A percentile compares a stretch with the other conserved stretches of the same genome.
Evolutionary conservation across 768 basidiomycete species (phyloP).

Genomic region (Termitomyces titanicus): DNA sequence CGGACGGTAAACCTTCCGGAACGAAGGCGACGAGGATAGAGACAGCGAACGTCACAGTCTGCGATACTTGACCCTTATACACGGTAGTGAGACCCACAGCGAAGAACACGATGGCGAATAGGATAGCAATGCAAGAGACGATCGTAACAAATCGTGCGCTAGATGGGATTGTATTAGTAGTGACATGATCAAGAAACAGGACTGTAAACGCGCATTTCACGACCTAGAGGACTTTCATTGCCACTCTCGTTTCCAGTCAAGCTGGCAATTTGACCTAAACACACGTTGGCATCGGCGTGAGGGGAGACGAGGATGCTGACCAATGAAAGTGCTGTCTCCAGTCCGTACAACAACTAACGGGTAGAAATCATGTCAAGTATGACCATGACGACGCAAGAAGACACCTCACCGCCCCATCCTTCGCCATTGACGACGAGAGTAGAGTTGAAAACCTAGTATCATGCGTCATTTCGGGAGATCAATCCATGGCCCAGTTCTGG

Average conservation of each 20-base stretch:
- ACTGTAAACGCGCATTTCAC: slow-evolving; percentile 52
- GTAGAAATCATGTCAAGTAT: not conserved
- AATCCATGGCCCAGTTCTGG: not conserved
- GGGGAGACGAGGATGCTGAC: slow-evolving; percentile 22
- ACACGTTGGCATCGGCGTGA: not conserved
- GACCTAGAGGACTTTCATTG: slow-evolving; percentile 60
- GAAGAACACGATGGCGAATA: slow-evolving; percentile 64
- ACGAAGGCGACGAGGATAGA: slow-evolving; percentile 61
- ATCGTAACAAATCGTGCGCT: slow-evolving; percentile 60
- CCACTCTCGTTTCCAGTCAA: slow-evolving; percentile 63
- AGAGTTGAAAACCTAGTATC: slow-evolving; percentile 59
- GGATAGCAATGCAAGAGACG: slow-evolving; percentile 57
- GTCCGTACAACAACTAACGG: slow-evolving; percentile 59
- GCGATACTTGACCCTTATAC: slow-evolving; percentile 57
- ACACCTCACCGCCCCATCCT: slow-evolving; percentile 56
- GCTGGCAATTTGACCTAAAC: slow-evolving; percentile 62
- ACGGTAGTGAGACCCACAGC: slow-evolving; percentile 61
- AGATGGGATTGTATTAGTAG: slow-evolving; percentile 25
- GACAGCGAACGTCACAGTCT: slow-evolving; percentile 61
- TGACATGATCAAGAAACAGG: slow-evolving; percentile 35
- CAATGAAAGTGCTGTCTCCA: slow-evolving; percentile 64
- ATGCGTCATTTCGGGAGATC: not conserved
- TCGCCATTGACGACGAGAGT: slow-evolving; percentile 71
- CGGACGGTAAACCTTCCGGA: slow-evolving; percentile 62
- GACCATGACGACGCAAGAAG: not conserved